A percentile compares a stretch with the other conserved stretches of the same genome.
Evolutionary conservation across 805 yeast genomes (phyloP).

Genomic region (Maudiozyma serrabonitensis): DNA sequence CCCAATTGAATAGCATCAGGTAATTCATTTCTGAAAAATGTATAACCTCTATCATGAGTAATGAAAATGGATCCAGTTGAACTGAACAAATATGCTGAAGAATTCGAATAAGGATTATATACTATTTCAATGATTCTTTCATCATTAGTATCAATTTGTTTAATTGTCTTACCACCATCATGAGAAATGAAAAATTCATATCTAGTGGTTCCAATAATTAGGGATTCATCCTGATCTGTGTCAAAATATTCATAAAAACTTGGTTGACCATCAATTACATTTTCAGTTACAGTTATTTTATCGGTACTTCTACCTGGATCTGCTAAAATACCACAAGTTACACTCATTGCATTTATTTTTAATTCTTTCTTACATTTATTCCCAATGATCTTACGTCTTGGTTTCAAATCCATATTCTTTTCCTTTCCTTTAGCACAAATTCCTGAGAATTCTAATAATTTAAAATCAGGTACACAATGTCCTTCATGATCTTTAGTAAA

Average conservation of each 20-base stretch:
- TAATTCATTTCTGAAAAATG: constrained; percentile 38
- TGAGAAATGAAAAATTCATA: constrained; percentile 54
- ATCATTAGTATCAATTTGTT: constrained; percentile 27
- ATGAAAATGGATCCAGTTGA: constrained; percentile 39
- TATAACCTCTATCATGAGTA: constrained; percentile 60
- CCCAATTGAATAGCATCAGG: constrained; percentile 41
- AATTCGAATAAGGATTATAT: constrained; percentile 42
- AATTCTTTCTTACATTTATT: constrained; percentile 20
- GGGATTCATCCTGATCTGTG: constrained; percentile 47
- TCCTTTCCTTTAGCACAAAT: constrained; percentile 10
- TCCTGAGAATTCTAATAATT: constrained; percentile 12
- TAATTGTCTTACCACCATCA: constrained; percentile 53
- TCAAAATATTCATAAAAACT: constrained; percentile 41
- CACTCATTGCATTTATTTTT: constrained; percentile 20
- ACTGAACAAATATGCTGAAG: constrained; percentile 35
- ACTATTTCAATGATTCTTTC: constrained; percentile 44
- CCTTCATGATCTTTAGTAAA: constrained; percentile 32
- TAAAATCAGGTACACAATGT: constrained; percentile 38
- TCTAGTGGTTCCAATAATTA: constrained; percentile 48
- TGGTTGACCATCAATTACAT: constrained; percentile 44
- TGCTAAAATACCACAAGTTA: constrained; percentile 19
- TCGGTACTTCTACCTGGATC: constrained; percentile 9
- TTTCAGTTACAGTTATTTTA: constrained; percentile 32
- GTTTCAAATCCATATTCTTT: constrained; percentile 7
- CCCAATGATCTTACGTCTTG: constrained; percentile 11